Evolutionary conservation across 345 rosid species (phyloP), one percentile per base, ranked within the genome.

Genomic region (Melastoma malabathricum): DNA sequence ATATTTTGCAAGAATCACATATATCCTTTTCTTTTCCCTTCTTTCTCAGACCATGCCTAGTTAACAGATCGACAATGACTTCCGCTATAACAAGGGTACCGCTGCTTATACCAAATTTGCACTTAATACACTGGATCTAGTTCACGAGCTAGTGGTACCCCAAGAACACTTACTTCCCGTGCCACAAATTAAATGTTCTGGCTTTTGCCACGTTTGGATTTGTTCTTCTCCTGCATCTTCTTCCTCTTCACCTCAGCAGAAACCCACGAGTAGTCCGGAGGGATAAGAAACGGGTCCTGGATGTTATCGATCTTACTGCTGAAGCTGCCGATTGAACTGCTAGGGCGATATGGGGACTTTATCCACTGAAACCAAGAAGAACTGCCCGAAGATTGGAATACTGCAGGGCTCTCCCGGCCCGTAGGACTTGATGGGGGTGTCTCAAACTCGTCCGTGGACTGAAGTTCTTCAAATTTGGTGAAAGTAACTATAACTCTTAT

Each of bases 301-400:
- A 67, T 44, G 46, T 67, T 72, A 54, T 86, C 87, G 3, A 75
- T 73, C 72, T 72, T 70, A 51, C 76, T 75, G 67, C 80, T 68
- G 14, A 72, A 65, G 54, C 77, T 71, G 51, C 68, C 62, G 6
- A 53, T 57, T 31, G 75, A 73, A 19, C 83, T 59, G 59, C 69
- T 57, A 2, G 83, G 64, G 22, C 88, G 70, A 62, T 72, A 78
- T 2, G 93, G 89, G 47, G 86, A 77, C 70, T 88, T 93, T 52
- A 93, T 88, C 86, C 93, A 74, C 75, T 82, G 89, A 70, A 84
- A 80, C 98, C 98, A 92, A 6, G 98, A 87, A 17, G 89, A 64
- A 51, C 48, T n/a, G 18, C 70, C 70, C 4, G 79, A 63, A 44
- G 79, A 52, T 5, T 63, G 80, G 2, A 67, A 63, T 25, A 10